phyloP scores from a whole-genome alignment of 768 basidiomycete species.

The Suillus paluster region DNA sequence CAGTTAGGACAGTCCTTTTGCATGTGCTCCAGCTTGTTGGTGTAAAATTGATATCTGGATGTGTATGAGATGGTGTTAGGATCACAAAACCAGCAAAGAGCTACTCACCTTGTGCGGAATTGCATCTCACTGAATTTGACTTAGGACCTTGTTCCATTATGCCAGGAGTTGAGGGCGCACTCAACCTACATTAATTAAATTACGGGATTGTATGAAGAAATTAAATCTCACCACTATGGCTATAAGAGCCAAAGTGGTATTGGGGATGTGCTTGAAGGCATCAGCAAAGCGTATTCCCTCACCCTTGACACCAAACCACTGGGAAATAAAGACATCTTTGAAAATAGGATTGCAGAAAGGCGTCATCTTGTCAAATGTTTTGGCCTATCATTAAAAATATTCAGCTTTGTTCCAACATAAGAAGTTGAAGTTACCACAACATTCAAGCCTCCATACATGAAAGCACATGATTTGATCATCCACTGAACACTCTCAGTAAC shows the following conservation, averaged over 20 bases:
- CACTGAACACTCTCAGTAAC: background rate
- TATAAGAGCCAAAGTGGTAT: background rate
- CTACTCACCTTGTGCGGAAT: background rate
- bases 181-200: background rate
- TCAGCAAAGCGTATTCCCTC: background rate
- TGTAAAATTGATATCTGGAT: background rate
- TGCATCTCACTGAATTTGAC: background rate
- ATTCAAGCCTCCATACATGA: background rate
- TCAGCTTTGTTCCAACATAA: background rate
- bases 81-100: background rate
- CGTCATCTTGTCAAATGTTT: background rate
- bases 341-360: background rate
- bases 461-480: background rate
- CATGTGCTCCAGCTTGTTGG: background rate
- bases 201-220: background rate
- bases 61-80: background rate
- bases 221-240: background rate
- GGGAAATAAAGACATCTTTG: background rate
- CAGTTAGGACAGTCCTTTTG: background rate
- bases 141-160: background rate
- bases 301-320: background rate
- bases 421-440: background rate
- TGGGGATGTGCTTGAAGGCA: background rate
- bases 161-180: background rate
- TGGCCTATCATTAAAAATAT: background rate